Evolutionary conservation across 192 early-diverging fungal genomes (phyloP).

Genomic region (Linnemannia elongata): DNA sequence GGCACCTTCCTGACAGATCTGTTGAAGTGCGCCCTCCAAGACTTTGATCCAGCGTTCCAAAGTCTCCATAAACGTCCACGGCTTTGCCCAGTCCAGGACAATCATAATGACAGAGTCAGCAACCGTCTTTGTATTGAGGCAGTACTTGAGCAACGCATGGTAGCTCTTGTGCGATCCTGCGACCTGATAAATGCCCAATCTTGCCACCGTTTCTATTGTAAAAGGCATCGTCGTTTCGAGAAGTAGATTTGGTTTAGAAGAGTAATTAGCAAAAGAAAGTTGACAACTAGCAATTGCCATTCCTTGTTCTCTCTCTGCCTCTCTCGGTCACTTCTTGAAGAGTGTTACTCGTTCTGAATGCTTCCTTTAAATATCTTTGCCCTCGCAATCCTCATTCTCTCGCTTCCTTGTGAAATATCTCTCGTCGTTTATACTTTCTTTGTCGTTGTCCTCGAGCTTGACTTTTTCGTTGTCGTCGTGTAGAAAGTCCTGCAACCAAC

Average conservation of each 20-base stretch:
- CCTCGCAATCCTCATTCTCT: too few relatives aligned
- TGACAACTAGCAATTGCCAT: neutral
- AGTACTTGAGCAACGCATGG: constrained; percentile 78
- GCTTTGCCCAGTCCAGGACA: constrained; percentile 91
- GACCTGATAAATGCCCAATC: constrained; percentile 86
- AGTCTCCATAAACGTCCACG: constrained; percentile 87
- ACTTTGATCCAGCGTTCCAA: constrained; percentile 85
- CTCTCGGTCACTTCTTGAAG: too few relatives aligned
- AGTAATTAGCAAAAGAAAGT: neutral
- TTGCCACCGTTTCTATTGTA: constrained; percentile 70
- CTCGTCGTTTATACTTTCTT: too few relatives aligned
- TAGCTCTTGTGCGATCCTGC: constrained; percentile 77
- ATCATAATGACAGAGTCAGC: constrained; percentile 77
- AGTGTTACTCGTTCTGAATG: too few relatives aligned
- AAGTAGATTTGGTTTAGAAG: neutral
- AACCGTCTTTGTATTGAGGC: constrained; percentile 75
- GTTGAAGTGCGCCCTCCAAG: constrained; percentile 68
- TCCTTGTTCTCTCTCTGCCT: too few relatives aligned
- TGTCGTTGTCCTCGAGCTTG: too few relatives aligned
- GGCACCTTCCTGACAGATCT: constrained; percentile 66
- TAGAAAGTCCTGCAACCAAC: too few relatives aligned
- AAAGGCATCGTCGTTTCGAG: neutral
- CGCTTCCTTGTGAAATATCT: too few relatives aligned
- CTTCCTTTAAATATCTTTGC: too few relatives aligned
- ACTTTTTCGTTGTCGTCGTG: too few relatives aligned